Evolutionary conservation across 352 stramenopile genomes (phyloP), one percentile per base, ranked within the genome.

Genomic region (Globisporangium lucens): DNA sequence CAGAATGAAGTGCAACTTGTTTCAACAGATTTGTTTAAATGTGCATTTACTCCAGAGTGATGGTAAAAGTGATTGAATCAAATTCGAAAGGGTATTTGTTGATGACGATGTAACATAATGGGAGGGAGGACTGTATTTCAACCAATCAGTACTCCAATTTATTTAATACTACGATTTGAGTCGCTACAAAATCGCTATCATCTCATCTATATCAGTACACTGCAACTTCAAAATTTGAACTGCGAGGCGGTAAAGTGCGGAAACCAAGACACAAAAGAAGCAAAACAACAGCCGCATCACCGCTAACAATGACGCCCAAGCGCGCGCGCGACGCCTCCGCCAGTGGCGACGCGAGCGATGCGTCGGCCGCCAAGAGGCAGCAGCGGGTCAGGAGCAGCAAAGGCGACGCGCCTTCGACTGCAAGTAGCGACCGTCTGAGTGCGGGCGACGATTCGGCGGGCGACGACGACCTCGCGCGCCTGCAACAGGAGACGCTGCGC

Each of bases 401-500:
- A 17, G 24, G 9, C 58, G 24, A 33, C 12, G 38, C 24, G 2
- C 24, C 8, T 2, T 36, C 58, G 8, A 2, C 53, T 22, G 24
- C 27, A 8, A 64, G 27, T 13, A 46, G 8, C 5, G 41, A 7
- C n/a, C 33, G 12, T 7, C 33, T 27, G 20, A 52, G 49, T 24
- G n/a, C 33, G 17, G 49, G 22, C 17, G 38, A 15, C 17, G 38
- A 52, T 13, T 22, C 43, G 17, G 29, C 36, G 7, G 22, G 7
- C 15, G 47, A 43, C 13, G 33, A 60, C 22, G 66, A 67, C 20
- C n/a, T 43, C 30, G 51, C 29, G 24, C 33, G 17, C 2, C 36
- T 74, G 12, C 59, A 66, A 15, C 71, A 74, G 29, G 71, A 74
- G 9, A 71, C 69, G 43, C 72, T 85, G 60, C 75, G 68, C 30